Evolutionary conservation across 805 yeast genomes (phyloP).

Genomic region (Wickerhamiella dianesei): DNA sequence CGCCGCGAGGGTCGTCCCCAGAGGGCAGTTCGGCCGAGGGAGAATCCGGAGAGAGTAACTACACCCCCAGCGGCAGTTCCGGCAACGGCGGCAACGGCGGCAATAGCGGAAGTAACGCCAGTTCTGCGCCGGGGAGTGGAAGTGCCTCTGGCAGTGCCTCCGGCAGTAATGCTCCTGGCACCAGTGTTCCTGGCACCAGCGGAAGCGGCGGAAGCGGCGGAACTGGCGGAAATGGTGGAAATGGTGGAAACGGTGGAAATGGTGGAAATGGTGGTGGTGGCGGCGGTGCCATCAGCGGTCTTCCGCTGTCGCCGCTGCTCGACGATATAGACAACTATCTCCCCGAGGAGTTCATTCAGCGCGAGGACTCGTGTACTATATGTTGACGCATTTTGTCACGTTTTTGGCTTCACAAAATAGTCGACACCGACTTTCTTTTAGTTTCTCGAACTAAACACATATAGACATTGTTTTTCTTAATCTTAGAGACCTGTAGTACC

Average conservation of each 20-base stretch:
- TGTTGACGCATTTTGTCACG: too few species aligned
- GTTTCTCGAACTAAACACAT: not conserved
- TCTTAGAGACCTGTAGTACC: too few species aligned
- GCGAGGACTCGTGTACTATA: not conserved
- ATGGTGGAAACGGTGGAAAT: not conserved
- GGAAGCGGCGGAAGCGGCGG: not conserved
- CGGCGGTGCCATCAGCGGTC: not conserved
- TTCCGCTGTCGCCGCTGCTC: not conserved
- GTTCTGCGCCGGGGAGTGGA: too few species aligned
- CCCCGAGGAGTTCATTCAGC: not conserved
- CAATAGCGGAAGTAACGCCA: conserved; percentile 17
- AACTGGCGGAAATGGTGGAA: not conserved
- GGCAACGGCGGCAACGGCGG: conserved; percentile 13
- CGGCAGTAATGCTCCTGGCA: too few species aligned
- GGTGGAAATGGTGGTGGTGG: not conserved
- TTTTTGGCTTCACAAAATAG: not conserved
- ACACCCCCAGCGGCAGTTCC: conserved; percentile 1
- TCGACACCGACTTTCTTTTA: not conserved
- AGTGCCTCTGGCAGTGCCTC: conserved; percentile 1
- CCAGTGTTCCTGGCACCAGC: too few species aligned
- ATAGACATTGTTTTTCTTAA: too few species aligned
- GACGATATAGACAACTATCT: not conserved
- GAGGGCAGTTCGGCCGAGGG: not conserved
- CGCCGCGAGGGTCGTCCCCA: not conserved
- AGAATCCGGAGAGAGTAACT: not conserved